These are phyloP conservation scores for Candida schatavii DNA, from an alignment of 805 yeast species.

Conservation along the genomic window DNA sequence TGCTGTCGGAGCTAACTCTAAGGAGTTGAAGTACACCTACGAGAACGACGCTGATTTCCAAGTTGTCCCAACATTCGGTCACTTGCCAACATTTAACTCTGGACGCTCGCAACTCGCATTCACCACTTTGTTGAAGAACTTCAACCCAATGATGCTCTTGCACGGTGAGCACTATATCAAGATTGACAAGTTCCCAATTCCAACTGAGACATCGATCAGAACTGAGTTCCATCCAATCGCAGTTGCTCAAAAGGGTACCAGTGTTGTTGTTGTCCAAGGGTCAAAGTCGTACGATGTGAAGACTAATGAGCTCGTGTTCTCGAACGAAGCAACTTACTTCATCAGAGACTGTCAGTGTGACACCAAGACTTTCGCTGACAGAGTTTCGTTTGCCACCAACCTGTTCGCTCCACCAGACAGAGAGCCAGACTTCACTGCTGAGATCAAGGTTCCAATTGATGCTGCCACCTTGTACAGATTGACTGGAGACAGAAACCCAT, in stretches of 20 bases:
- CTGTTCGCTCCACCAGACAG: slow-evolving; percentile 61
- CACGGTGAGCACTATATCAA: slow-evolving; percentile 95
- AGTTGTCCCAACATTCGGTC: slow-evolving; percentile 87
- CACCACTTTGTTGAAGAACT: slow-evolving; percentile 65
- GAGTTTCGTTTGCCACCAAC: slow-evolving; percentile 60
- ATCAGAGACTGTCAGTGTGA: slow-evolving; percentile 69
- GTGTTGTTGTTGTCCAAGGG: slow-evolving; percentile 75
- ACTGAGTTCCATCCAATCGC: slow-evolving; percentile 70
- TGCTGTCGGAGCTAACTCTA: slow-evolving; percentile 81
- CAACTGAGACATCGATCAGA: slow-evolving; percentile 60
- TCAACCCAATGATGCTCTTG: slow-evolving; percentile 82
- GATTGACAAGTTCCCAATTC: slow-evolving; percentile 72
- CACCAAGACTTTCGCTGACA: slow-evolving; percentile 44
- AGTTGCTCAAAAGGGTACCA: slow-evolving; percentile 79
- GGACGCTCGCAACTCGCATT: slow-evolving; percentile 56
- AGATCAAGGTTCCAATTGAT: slow-evolving; percentile 58
- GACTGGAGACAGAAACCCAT: slow-evolving; percentile 92
- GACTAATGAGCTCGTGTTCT: slow-evolving; percentile 68
- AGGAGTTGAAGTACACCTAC: slow-evolving; percentile 74
- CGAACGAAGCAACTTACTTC: slow-evolving; percentile 82
- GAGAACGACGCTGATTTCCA: slow-evolving; percentile 78
- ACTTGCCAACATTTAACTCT: slow-evolving; percentile 76
- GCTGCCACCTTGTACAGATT: slow-evolving; percentile 89
- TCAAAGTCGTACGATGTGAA: slow-evolving; percentile 64
- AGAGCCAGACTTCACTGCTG: slow-evolving; percentile 64